Evolutionary conservation across 768 basidiomycete genomes (phyloP), one percentile per base, ranked within the genome.

Genomic region (Hericium erinaceus): DNA sequence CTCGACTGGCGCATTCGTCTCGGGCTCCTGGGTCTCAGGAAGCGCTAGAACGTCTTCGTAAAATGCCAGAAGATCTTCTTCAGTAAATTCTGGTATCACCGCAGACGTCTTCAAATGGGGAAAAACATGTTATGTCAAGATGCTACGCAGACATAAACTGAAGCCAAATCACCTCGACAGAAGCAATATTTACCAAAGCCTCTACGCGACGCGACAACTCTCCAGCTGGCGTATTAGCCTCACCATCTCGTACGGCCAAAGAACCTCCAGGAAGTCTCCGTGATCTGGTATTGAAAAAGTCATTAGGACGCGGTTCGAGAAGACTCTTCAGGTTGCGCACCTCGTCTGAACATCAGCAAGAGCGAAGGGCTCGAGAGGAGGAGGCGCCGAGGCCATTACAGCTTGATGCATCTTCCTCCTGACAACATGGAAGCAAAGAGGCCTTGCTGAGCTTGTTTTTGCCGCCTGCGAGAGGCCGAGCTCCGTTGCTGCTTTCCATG

Each of bases 1-100:
- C 11, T 33, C 13, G 39, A 59, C 56, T 3, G 61, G 60, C 18
- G 56, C 28, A 50, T 22, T 15, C 12, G 58, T 13, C 53, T 59
- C 46, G 9, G 33, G 9, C 44, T 59, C 22, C 24, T 51, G 48
- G 39, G 67, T 41, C 37, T 51, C 39, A n/a, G 61, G 67, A 7
- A 66, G 52, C 12, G 65, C 57, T 38, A 79, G 66, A 3, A 80
- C 57, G 52, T 77, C 74, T 37, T 72, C 67, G 54, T 79, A 81
- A 22, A 81, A 60, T 6, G 67, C 61, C 4, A 69, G 59, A 7
- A 77, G 65, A 16, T 78, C 70, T 4, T 67, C 66, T 24, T 78
- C 77, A 0, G 71, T 66, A 61, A 70, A 71, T 38, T 51, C 59
- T 53, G 52, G 13, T 10, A 26, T 24, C 3, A 38, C 16, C 3